phyloP scores from a whole-genome alignment of 2,329 filamentous ascomycete species.

The Phialophora verrucosa region DNA sequence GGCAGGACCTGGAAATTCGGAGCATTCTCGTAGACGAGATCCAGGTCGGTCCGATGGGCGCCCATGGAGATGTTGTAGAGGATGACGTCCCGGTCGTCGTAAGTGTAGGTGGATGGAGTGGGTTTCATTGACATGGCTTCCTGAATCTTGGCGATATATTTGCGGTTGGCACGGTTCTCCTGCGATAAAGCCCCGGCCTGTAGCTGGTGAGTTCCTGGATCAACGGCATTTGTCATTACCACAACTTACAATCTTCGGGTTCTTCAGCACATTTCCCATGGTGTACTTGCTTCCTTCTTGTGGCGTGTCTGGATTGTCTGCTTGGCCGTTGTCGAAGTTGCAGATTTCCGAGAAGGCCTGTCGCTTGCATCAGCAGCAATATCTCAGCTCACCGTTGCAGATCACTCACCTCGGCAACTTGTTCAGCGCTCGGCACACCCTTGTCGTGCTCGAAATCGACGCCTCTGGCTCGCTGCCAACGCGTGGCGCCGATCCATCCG shows the following conservation, averaged over 20 bases:
- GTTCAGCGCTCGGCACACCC: conserved; percentile 39
- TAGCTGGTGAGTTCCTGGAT: not conserved
- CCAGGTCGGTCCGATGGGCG: conserved; percentile 85
- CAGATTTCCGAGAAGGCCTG: conserved; percentile 77
- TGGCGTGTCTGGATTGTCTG: conserved; percentile 82
- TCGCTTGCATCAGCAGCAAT: conserved; percentile 43
- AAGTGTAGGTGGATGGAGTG: conserved; percentile 77
- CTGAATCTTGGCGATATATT: conserved; percentile 77
- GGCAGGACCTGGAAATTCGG: conserved; percentile 90
- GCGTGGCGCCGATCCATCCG: conserved; percentile 86
- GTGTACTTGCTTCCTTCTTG: conserved; percentile 79
- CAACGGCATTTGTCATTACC: not conserved
- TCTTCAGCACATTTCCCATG: conserved; percentile 85
- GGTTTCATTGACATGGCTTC: conserved; percentile 72
- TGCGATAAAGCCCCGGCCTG: conserved; percentile 39
- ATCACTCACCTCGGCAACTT: conserved; percentile 42
- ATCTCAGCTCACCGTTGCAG: conserved; percentile 39
- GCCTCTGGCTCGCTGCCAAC: conserved; percentile 49
- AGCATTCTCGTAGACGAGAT: conserved; percentile 85
- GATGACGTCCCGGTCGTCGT: conserved; percentile 84
- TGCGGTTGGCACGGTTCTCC: conserved; percentile 54
- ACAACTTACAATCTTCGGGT: conserved; percentile 55
- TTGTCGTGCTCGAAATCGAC: conserved; percentile 42
- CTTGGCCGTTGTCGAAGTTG: conserved; percentile 84
- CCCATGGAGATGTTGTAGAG: conserved; percentile 96